Base-by-base conservation (phyloP, 352 stramenopile genomes). In the Phytophthora colocasiae region DNA sequence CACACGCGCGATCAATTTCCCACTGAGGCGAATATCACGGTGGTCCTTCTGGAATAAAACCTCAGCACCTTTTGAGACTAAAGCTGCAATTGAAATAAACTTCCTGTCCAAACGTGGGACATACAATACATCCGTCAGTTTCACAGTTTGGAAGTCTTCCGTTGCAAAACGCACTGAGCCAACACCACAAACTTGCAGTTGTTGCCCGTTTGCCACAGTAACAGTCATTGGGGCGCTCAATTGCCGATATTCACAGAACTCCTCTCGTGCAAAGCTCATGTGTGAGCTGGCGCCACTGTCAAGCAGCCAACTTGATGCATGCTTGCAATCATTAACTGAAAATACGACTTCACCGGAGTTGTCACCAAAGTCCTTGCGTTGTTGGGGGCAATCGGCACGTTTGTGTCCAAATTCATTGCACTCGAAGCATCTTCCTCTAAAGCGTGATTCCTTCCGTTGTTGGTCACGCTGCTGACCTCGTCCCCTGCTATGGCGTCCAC, bases 281-380 rank as follows among this genome's bases (percentile, higher is more conserved):
- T 55, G 48, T 1, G 26, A 55, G 9, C 48, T 55, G 2, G 31
- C 48, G 40, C 31, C n/a, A 29, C 48, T 55, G 17, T 79, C 66
- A 0, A 76, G 44, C 9, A 72, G 19, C 63, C 68, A 71, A 14
- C 31, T 36, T 0, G 9, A 36, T 14, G 31, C 2, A 10, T 10
- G 31, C 9, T 36, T 12, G 31, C 9, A 14, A 36, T 14, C 31
- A 36, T 36, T 36, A 10, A 36, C 31, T 14, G 31, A 36, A 14
- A 36, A 36, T 10, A 36, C 31, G 31, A 36, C 31, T 36, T 36
- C 31, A 4, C 31, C 31, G 7, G 31, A 36, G 9, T 36, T 14
- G 14, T 36, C 31, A 2, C 31, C 31, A 36, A 36, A 36, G 12
- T 12, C 31, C 11, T 36, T 36, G 31, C 31, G 7, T 36, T 36